phyloP scores from a whole-genome alignment of 768 basidiomycete genomes.

The Psilocybe cubensis region DNA sequence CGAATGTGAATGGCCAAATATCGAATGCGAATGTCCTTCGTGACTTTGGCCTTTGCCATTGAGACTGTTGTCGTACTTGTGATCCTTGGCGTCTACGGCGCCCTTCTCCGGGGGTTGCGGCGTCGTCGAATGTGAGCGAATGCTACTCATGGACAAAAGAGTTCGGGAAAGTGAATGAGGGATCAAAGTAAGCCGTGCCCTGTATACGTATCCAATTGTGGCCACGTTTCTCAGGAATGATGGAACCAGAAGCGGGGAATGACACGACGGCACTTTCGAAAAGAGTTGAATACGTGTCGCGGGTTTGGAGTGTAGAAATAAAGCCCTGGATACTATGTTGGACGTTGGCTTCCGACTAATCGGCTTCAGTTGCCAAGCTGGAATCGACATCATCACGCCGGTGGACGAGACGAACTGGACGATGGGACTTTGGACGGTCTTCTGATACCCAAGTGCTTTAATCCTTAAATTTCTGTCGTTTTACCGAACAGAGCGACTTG shows the following conservation, averaged over 20 bases:
- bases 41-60: slow-evolving; percentile 37
- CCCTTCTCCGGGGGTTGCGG: slow-evolving; percentile 2
- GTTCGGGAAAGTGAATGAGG: slow-evolving; percentile 2
- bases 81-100: neutral
- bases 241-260: slow-evolving; percentile 11
- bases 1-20: slow-evolving; percentile 69
- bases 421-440: no score
- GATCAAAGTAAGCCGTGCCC: slow-evolving; percentile 6
- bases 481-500: neutral
- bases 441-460: slow-evolving; percentile 3
- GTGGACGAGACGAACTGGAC: neutral
- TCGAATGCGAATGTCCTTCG: slow-evolving; percentile 56
- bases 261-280: slow-evolving; percentile 22
- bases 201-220: slow-evolving; percentile 13
- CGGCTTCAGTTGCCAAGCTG: slow-evolving; percentile 16
- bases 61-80: slow-evolving; percentile 19
- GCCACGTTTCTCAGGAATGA: slow-evolving; percentile 27
- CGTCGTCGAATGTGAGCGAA: slow-evolving; percentile 30
- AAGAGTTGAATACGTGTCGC: slow-evolving; percentile 22
- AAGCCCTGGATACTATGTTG: slow-evolving; percentile 2
- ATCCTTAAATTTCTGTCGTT: slow-evolving; percentile 1
- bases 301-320: neutral
- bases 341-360: slow-evolving; percentile 13
- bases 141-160: slow-evolving; percentile 15
- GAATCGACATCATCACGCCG: slow-evolving; percentile 4